Evolutionary conservation across 2,329 filamentous ascomycete genomes (phyloP), one percentile per base, ranked within the genome.

Genomic region (Dactylellina drechsleri): DNA sequence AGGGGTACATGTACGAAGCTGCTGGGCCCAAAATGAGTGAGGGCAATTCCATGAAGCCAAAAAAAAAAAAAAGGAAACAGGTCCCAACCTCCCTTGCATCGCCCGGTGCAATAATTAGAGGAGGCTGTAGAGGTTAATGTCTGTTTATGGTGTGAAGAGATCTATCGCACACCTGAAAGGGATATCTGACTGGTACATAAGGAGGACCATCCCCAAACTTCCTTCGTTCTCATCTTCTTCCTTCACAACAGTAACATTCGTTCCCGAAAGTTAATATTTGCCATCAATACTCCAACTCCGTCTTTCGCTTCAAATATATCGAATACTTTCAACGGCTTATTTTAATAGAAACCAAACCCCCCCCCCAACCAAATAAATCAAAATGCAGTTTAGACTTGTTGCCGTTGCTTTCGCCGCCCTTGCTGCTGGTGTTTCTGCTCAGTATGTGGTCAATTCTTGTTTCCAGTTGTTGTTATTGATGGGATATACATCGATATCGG

Each of bases 381-480:
- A 78, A 78, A 79, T 79, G 78, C 78, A 79, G 74, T 78, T 79
- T 71, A 79, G 77, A 68, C 47, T 79, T 43, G 75, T 77, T 58
- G 54, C 76, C 73, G 20, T 78, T 56, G 72, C 74, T 28, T 60
- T 79, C 71, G 76, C 77, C 59, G 77, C 77, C 45, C 54, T 79
- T 57, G 71, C 77, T 53, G 76, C 78, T 28, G 72, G 77, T 56
- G 78, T 76, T 61, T 74, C 76, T 50, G 73, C 78, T 15, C 59
- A 74, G 52, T 74, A 74, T 53, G 70, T 73, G 58, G 23, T 68
- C 23, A 15, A 47, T 57, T 28, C 45, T 47, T 47, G 54, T 7
- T 28, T 36, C 31, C 53, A 53, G 4, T 28, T 12, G 15, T n/a
- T 1, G 13, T n/a, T 6, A 1, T 18, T 1, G 31, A 36, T 36